Evolutionary conservation across 1,139 yeast genomes (phyloP), one percentile per base, ranked within the genome.

Genomic region (Candida buenavistaensis): DNA sequence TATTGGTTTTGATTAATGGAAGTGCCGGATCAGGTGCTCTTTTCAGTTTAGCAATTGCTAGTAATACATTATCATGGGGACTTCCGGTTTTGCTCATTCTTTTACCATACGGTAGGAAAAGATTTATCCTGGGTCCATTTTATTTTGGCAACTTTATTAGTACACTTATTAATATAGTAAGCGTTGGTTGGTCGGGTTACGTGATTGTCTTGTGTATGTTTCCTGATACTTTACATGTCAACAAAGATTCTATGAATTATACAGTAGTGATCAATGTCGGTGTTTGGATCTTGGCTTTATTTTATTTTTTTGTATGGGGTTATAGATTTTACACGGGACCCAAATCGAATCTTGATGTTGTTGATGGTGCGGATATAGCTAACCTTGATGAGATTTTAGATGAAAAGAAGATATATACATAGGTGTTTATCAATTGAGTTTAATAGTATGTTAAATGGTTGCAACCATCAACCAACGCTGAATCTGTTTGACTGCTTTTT

Each of bases 61-160:
- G 75, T 17, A 73, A 68, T 51, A 58, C 48, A 46, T 59, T 60
- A 48, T 63, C 62, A 36, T 72, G 63, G 72, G 59, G 65, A 23
- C 57, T 22, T 22, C 24, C 24, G 6, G 13, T 22, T 4, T 16
- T 32, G 9, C 28, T 30, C 17, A 63, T 59, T 1, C 52, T 66
- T 30, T 54, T 71, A 23, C 75, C 77, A 2, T 51, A 59, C 15
- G 78, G 78, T 10, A 55, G 56, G 31, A 43, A 46, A 14, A 59
- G 65, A 32, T 81, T 81, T 52, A 64, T 58, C 13, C 86, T 86
- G 0, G 90, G 90, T 7, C 72, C 77, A 6, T 82, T 82, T 51
- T 75, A 76, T 52, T 59, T 80, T 43, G 89, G 89, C 20, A 55
- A 60, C 6, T 40, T 56, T 11, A 48, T 66, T 34, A 75, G 82